These are phyloP conservation scores for Coemansia sp. DNA, from an alignment of 192 early-diverging fungal genomes.

Conservation along the genomic window DNA sequence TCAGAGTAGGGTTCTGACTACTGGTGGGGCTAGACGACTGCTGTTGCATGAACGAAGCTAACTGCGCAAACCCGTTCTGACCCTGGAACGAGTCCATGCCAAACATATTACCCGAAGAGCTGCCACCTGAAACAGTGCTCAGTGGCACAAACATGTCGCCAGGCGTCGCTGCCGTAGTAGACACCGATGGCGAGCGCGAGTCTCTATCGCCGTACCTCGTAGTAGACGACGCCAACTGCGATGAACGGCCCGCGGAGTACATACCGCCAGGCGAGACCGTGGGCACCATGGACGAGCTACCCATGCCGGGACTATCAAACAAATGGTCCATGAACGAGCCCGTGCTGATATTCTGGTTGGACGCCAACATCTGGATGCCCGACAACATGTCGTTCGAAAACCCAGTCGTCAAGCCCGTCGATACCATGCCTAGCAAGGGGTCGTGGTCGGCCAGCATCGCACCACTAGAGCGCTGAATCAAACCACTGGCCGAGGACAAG, in stretches of 20 bases:
- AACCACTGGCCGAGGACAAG: not conserved
- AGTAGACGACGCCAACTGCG: not conserved
- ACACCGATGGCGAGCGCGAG: slow-evolving; percentile 21
- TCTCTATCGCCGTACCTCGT: not conserved
- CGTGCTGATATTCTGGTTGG: slow-evolving; percentile 55
- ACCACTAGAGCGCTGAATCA: not conserved
- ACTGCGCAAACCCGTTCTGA: slow-evolving; percentile 26
- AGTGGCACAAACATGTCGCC: slow-evolving; percentile 54
- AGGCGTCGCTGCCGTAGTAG: slow-evolving; percentile 20
- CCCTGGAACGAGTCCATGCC: slow-evolving; percentile 35
- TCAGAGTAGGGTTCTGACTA: slow-evolving; percentile 11
- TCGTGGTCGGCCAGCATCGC: slow-evolving; percentile 17
- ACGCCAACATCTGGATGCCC: slow-evolving; percentile 48
- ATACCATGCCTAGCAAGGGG: slow-evolving; percentile 14
- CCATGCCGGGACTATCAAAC: slow-evolving; percentile 20
- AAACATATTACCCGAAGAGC: slow-evolving; percentile 11
- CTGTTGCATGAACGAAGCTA: slow-evolving; percentile 40
- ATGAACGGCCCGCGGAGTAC: not conserved
- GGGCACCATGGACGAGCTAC: slow-evolving; percentile 13
- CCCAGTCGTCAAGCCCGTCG: slow-evolving; percentile 20
- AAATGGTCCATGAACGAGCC: slow-evolving; percentile 43
- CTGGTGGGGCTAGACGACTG: slow-evolving; percentile 3
- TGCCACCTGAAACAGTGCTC: slow-evolving; percentile 4
- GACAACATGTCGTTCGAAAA: slow-evolving; percentile 35
- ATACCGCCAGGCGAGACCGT: slow-evolving; percentile 13